Base-by-base conservation (phyloP, 2,329 filamentous ascomycete species). In the Aspergillus ustus region DNA sequence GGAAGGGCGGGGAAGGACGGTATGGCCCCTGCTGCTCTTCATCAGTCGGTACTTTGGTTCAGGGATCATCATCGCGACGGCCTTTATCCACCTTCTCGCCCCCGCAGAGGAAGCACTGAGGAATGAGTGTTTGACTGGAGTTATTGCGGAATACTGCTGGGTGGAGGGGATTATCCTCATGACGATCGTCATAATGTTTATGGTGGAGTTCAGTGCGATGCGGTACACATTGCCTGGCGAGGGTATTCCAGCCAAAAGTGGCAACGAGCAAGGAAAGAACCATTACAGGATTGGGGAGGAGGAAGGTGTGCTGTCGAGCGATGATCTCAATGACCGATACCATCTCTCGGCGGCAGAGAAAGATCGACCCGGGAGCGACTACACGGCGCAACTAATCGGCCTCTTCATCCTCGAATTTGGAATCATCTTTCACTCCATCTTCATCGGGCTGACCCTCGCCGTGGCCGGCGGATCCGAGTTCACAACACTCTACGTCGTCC, bases 381-480 rank as follows among this genome's bases (percentile, higher is more conserved):
- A 95, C 69, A 84, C 87, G 17, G 89, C 90, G 0, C 93, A 97
- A 76, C 85, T 97, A 73, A 93, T 91, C 1, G 89, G 88, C 46
- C 87, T 97, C 70, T 92, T 96, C 79, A 95, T 97, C 72, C 90
- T 98, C 66, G 94, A 98, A 72, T 97, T 97, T 69, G 94, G 93
- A 64, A 91, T 98, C 72, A 88, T 98, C 73, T 97, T 98, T 79
- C 93, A 97, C 81, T 94, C 91, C 67, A 84, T 97, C 71, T 96
- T 97, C 78, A 94, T 98, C 66, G 94, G 94, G 28, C 84, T 97
- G 31, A 96, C 92, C 0, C 86, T 89, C 20, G 86, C 85, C 6
- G 86, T 88, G 1, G 78, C 86, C 0, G 86, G 86, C 19, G 22
- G 22, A 25, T 69, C 77, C 0, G 85, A 87, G 66, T 89, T 89